Evolutionary conservation across 1,284 basidiomycete species (phyloP), one percentile per base, ranked within the genome.

Genomic region (Mycosarcoma maydis): DNA sequence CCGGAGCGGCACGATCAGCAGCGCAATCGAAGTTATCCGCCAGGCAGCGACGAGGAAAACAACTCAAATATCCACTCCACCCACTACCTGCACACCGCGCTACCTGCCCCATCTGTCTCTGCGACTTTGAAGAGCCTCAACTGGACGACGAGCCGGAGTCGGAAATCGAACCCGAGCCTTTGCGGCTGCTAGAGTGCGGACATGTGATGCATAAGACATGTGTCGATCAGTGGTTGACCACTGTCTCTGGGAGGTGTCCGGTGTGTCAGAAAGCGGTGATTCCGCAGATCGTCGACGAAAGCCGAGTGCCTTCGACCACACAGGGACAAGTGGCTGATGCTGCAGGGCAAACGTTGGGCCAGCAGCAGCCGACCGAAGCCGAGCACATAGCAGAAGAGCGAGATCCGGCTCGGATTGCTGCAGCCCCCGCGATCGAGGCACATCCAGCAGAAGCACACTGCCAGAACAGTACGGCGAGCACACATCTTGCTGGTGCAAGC

Each of bases 51-150:
- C 40, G 43, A 4, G 33, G 42, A 20, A 37, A 17, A 16, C 36
- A 47, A 13, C 51, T 69, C 56, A 64, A 65, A 16, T 73, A 76
- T 54, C 74, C 75, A 8, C 65, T 76, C 23, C 61, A 75, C 23
- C 54, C 71, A 2, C 54, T 78, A 6, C 73, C 75, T 0, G 67
- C 73, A 2, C 75, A 78, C 30, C 65, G 76, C 13, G 72, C 76
- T 0, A 76, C 73, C 5, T 78, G 76, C 40, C 70, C 76, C 5
- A 78, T 78, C 67, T 78, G 76, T 33, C 64, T 78, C n/a, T 66
- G 61, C 46, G 76, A 78, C 41, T 78, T 71, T 33, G 71, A 71
- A 32, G 55, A 68, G 40, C 61, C 72, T 4, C 14, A 42, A 40
- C 37, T 19, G 5, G 51, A 44, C 8, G 41, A 39, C n/a, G 44